phyloP scores from a whole-genome alignment of 495 filamentous ascomycete species.

The Aspergillus asperescens region DNA sequence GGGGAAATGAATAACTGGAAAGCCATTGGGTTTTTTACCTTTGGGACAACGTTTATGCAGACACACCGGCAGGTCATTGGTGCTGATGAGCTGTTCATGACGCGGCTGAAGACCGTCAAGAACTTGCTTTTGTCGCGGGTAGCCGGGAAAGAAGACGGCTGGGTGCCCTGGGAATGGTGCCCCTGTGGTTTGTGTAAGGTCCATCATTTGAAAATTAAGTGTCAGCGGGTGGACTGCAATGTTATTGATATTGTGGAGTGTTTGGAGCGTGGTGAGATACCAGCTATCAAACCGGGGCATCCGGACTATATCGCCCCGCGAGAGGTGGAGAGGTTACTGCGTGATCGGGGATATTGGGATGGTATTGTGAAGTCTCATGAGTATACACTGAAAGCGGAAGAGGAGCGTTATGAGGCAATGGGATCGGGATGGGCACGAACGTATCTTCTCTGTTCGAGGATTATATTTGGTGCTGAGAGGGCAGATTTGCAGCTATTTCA shows the following conservation, averaged over 20 bases:
- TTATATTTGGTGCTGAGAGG: background rate
- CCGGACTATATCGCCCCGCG: constrained; percentile 2
- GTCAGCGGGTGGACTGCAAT: background rate
- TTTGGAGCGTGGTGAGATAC: background rate
- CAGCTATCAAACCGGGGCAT: background rate
- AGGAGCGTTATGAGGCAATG: background rate
- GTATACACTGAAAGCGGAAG: background rate
- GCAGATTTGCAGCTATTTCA: background rate
- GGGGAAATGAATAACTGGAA: constrained; percentile 1
- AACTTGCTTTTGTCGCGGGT: background rate
- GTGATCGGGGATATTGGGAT: background rate
- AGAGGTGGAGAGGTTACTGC: background rate
- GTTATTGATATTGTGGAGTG: background rate
- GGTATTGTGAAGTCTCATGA: background rate
- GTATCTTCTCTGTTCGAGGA: constrained; percentile 2
- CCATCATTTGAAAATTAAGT: background rate
- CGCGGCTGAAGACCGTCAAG: constrained; percentile 5
- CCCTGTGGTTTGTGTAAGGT: constrained; percentile 1
- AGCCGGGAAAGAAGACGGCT: background rate
- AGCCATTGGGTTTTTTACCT: constrained; percentile 1
- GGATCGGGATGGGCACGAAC: background rate
- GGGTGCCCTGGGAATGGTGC: constrained; percentile 5
- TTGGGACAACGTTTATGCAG: constrained; percentile 1
- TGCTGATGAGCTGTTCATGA: background rate
- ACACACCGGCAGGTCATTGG: constrained; percentile 5